phyloP scores from a whole-genome alignment of 257 asterid species.

The Haberlea rhodopensis region DNA sequence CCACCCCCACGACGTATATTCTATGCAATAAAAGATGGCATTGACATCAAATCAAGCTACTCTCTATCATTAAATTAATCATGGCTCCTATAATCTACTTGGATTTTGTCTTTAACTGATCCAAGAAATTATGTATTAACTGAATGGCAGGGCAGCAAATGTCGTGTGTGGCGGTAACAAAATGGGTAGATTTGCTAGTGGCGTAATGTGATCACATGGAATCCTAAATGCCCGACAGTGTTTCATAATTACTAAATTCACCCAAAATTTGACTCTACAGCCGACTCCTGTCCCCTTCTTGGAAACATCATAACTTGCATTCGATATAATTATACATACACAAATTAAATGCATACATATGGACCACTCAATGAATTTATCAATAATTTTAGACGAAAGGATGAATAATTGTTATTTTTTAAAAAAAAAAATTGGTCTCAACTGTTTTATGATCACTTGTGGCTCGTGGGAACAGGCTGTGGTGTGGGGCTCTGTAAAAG shows the following conservation, averaged over 20 bases:
- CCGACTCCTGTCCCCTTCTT: conserved; percentile 37
- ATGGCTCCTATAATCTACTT: too few species aligned
- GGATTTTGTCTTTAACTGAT: not conserved
- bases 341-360: not conserved
- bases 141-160: too few species aligned
- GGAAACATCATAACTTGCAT: conserved; percentile 29
- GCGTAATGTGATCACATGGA: conserved; percentile 25
- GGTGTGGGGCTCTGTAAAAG: not conserved
- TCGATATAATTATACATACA: too few species aligned
- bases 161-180: conserved; percentile 33
- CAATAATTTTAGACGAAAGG: too few species aligned
- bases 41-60: not conserved
- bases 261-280: conserved; percentile 16
- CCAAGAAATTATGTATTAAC: conserved; percentile 30
- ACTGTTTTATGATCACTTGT: not conserved
- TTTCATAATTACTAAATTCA: not conserved
- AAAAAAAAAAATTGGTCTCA: not conserved
- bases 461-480: not conserved
- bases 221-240: not conserved
- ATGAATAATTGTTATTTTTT: too few species aligned
- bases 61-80: not conserved
- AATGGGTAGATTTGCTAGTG: conserved; percentile 17
- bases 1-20: too few species aligned
- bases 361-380: not conserved
- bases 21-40: not conserved